phyloP scores from a whole-genome alignment of 225 moss, liverwort and hornwort genomes.

The Bryum argenteum region DNA sequence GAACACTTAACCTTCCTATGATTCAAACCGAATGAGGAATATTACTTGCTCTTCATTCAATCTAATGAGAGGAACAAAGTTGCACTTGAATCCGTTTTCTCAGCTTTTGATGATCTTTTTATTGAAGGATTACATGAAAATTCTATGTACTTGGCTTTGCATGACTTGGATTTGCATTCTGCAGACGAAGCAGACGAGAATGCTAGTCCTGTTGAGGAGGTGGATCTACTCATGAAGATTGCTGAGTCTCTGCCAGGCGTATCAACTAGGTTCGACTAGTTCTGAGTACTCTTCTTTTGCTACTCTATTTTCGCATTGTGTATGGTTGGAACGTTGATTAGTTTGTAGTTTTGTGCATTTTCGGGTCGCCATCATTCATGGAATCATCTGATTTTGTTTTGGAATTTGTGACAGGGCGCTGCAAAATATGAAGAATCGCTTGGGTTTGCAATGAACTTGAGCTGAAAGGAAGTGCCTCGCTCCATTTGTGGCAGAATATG shows the following conservation, averaged over 20 bases:
- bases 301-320: conserved; percentile 10
- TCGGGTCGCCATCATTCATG: not conserved
- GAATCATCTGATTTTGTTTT: conserved; percentile 4
- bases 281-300: not conserved
- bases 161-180: conserved; percentile 21
- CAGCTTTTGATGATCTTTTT: too few species aligned
- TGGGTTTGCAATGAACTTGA: conserved; percentile 28
- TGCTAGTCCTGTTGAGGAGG: conserved; percentile 33
- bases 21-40: too few species aligned
- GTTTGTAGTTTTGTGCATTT: not conserved
- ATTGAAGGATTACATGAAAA: not conserved
- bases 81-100: too few species aligned
- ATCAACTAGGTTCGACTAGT: conserved; percentile 41
- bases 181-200: conserved; percentile 33
- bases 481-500: too few species aligned
- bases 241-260: conserved; percentile 54
- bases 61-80: too few species aligned
- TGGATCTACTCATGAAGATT: conserved; percentile 45
- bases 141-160: conserved; percentile 23
- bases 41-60: too few species aligned
- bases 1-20: not conserved
- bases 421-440: conserved; percentile 37
- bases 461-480: conserved; percentile 3
- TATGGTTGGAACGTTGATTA: conserved; percentile 2
- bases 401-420: conserved; percentile 45